Base-by-base conservation (phyloP, 495 filamentous ascomycete genomes). In the Parachaetomium inaequale region DNA sequence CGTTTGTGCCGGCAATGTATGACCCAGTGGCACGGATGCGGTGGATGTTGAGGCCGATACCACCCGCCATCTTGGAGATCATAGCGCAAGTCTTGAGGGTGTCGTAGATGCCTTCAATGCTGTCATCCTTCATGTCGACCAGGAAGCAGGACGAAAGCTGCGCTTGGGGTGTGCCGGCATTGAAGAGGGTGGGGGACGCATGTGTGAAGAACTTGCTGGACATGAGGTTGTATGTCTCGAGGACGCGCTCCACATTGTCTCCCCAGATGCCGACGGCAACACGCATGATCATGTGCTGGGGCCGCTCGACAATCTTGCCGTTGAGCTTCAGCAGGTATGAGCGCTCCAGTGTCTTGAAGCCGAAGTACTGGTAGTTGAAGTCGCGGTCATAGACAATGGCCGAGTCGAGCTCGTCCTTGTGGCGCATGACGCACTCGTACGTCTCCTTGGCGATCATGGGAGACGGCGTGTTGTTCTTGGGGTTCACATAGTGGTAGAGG, bases 341-440 rank as follows among this genome's bases (percentile, higher is more conserved):
- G 54, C 94, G 88, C 82, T 98, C 94, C 43, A 98, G 82, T 2
- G 94, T 98, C 85, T 98, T 98, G 87, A 98, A 98, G 59, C 94
- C 94, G 62, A 98, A 98, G 81, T 92, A 98, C 80, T 98, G 96
- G 81, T 98, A 98, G 82, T 98, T 97, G 84, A 98, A 98, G 72
- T 98, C 94, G 59, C 94, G 87, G 77, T 98, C 94, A 66, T 98
- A 98, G 65, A 98, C 94, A 69, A 98, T 98, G 65, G 94, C 93
- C 17, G 94, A 97, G 82, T 98, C 96, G 40, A 98, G 83, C 72
- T 98, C 94, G 25, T 96, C 93, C 58, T 88, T 90, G 75, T 98
- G 91, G 74, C 90, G 91, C 89, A 93, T 92, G 66, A 98, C 88
- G 58, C 83, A 89, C 63, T 97, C 90, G 71, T 96, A 95, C 17